phyloP scores from a whole-genome alignment of 2,329 filamentous ascomycete species.

The Aureobasidium namibiae region DNA sequence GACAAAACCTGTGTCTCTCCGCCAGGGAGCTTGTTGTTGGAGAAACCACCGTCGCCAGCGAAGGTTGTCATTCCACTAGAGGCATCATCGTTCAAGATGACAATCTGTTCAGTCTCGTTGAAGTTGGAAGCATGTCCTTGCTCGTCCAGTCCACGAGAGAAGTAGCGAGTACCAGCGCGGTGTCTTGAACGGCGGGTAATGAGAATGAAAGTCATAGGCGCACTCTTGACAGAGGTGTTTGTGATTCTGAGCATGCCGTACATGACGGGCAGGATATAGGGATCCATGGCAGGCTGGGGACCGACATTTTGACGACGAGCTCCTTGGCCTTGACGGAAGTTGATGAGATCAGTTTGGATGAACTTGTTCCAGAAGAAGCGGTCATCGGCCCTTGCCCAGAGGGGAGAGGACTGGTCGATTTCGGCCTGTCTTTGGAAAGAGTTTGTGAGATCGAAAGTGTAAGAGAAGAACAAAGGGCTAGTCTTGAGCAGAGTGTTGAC shows the following conservation, averaged over 20 bases:
- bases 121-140: constrained; percentile 95
- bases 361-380: constrained; percentile 99
- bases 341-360: constrained; percentile 81
- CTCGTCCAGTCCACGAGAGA: constrained; percentile 89
- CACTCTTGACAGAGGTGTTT: constrained; percentile 76
- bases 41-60: constrained; percentile 65
- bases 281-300: constrained; percentile 69
- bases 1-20: constrained; percentile 83
- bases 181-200: constrained; percentile 85
- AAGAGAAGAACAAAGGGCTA: constrained; percentile 95
- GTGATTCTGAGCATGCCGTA: constrained; percentile 93
- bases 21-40: constrained; percentile 58
- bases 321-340: constrained; percentile 62
- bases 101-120: constrained; percentile 93
- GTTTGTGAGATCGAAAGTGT: constrained; percentile 93
- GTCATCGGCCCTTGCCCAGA: constrained; percentile 91
- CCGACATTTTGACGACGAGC: constrained; percentile 55
- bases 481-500: constrained; percentile 74
- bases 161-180: constrained; percentile 85
- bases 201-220: constrained; percentile 72
- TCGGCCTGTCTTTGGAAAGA: constrained; percentile 83
- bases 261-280: constrained; percentile 90
- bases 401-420: constrained; percentile 53
- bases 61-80: constrained; percentile 69
- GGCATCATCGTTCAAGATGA: constrained; percentile 76